These are phyloP conservation scores for Pouteria campechiana DNA, from an alignment of 179 eudicot genomes.

Conservation along the genomic window DNA sequence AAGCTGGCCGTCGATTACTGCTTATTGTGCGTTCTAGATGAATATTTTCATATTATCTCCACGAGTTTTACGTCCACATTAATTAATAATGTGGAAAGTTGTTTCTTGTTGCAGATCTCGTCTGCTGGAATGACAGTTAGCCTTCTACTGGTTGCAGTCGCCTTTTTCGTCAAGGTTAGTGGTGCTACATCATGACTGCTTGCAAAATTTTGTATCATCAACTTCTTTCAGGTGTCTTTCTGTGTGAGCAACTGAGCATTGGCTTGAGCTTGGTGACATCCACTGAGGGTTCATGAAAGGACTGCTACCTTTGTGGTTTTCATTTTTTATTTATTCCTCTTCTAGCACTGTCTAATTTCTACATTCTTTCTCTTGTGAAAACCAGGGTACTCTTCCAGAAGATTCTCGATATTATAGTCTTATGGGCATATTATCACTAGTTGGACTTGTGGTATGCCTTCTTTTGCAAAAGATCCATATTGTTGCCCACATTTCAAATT, in stretches of 20 bases:
- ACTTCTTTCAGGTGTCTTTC: too few species aligned
- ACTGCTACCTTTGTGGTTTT: too few species aligned
- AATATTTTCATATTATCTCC: background rate
- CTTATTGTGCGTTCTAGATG: slow-evolving; percentile 49
- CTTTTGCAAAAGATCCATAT: background rate
- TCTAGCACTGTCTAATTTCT: too few species aligned
- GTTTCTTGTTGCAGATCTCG: slow-evolving; percentile 44
- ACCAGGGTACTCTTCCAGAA: slow-evolving; percentile 34
- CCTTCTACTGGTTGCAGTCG: slow-evolving; percentile 58
- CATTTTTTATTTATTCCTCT: too few species aligned
- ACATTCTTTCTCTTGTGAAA: too few species aligned
- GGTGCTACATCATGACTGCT: too few species aligned
- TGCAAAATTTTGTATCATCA: too few species aligned
- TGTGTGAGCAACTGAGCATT: too few species aligned
- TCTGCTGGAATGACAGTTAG: slow-evolving; percentile 60
- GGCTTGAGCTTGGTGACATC: too few species aligned
- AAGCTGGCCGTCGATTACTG: slow-evolving; percentile 84
- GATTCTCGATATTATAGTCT: slow-evolving; percentile 42
- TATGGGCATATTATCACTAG: slow-evolving; percentile 54
- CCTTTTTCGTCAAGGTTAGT: slow-evolving; percentile 86
- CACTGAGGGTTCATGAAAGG: too few species aligned
- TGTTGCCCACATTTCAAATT: background rate
- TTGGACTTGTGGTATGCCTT: slow-evolving; percentile 84
- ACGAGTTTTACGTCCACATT: background rate
- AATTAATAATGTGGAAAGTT: background rate